Base-by-base conservation (phyloP, 1,284 basidiomycete genomes). In the Heliocybe sulcata region DNA sequence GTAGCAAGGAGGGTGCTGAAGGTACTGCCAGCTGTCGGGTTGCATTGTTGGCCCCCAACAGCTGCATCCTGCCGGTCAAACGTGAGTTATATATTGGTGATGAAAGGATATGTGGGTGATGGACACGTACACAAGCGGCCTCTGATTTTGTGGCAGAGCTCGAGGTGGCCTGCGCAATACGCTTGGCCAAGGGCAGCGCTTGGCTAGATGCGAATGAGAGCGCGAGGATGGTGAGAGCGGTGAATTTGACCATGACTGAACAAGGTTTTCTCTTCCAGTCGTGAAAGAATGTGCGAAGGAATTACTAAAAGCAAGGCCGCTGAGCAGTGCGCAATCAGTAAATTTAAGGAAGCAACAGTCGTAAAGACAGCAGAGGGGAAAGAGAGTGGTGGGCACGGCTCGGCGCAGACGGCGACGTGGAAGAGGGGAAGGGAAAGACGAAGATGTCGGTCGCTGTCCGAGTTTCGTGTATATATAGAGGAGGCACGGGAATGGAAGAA, bases 141-240 rank as follows among this genome's bases (percentile, higher is more conserved):
- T 72, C 72, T 74, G 74, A 77, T 51, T 71, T 61, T 3, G 56
- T 59, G 8, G 72, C 74, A 2, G 74, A 72, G 22, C 67, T 70
- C 12, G 67, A 52, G 52, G 71, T 75, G 42, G 62, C 62, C 58
- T 77, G 75, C 2, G 69, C 69, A 56, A 76, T 75, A 35, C 74
- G 72, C 63, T 75, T 77, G 35, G 68, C 69, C 6, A 57, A 53
- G 23, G 59, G 61, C 29, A 54, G 35, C 25, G 58, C 58, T 19
- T 57, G 54, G 27, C 54, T 50, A n/a, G 60, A 54, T 20, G 60
- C 59, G 29, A 60, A 51, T 31, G 57, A 53, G 55, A 49, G 47
- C 8, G 47, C 47, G 23, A 49, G 47, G 14, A 49, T 31, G 12
- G 29, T 31, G 25, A 49, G 8, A 23, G 47, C 27, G 22, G 27